Conservation (phyloP, 495 filamentous ascomycete genomes). For the Aspergillus diversus region DNA sequence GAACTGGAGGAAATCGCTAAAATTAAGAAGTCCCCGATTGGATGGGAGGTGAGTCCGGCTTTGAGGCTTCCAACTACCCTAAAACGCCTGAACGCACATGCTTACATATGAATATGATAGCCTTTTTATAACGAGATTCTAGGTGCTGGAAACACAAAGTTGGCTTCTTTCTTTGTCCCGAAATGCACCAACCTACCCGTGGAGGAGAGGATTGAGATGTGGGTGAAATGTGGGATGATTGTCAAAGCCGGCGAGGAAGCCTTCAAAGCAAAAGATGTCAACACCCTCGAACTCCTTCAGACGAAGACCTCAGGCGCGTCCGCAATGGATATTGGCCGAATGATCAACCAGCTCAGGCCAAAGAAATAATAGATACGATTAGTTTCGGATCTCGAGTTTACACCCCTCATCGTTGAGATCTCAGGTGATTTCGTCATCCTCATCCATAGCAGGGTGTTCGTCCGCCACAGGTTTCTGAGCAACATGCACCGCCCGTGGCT, state of each 20-base stretch:
- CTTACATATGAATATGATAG: conserved; percentile 45
- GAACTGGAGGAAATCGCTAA: conserved; percentile 84
- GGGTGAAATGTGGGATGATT: conserved; percentile 91
- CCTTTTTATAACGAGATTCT: conserved; percentile 91
- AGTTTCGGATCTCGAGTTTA: conserved; percentile 19
- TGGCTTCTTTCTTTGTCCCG: conserved; percentile 81
- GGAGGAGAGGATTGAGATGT: conserved; percentile 84
- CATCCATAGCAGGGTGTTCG: conserved; percentile 34
- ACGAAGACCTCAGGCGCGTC: conserved; percentile 58
- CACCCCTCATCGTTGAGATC: conserved; percentile 8
- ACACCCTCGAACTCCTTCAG: conserved; percentile 63
- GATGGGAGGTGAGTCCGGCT: conserved; percentile 76
- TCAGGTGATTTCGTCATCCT: conserved; percentile 52
- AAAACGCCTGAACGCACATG: conserved; percentile 17
- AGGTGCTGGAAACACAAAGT: conserved; percentile 84
- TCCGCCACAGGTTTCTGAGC: conserved; percentile 23
- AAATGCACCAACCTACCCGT: conserved; percentile 73
- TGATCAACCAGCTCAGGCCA: conserved; percentile 60
- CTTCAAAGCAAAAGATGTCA: conserved; percentile 75
- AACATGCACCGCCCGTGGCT: conserved; percentile 19
- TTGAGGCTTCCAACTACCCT: conserved; percentile 15
- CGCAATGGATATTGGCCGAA: conserved; percentile 60
- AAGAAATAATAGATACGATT: conserved; percentile 41
- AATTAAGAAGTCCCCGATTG: conserved; percentile 81
- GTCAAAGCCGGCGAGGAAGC: conserved; percentile 93